A percentile compares a stretch with the other conserved stretches of the same genome.
phyloP scores from a whole-genome alignment of 2,329 filamentous ascomycete genomes.

The Sporothrix mexicana region DNA sequence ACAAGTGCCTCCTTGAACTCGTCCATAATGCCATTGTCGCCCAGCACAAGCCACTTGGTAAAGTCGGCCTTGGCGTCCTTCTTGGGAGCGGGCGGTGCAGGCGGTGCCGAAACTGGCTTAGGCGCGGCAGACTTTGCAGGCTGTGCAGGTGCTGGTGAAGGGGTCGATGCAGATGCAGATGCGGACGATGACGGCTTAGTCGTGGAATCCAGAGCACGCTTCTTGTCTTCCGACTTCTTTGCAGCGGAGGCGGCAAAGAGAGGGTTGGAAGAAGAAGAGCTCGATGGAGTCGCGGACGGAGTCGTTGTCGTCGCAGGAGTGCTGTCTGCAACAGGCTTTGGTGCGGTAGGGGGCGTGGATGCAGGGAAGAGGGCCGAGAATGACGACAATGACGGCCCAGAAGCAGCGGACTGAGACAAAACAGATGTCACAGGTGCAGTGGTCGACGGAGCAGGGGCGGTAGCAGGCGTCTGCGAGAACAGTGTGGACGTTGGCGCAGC shows the following conservation, averaged over 20 bases:
- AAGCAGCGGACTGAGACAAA: neutral
- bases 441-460: neutral
- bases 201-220: neutral
- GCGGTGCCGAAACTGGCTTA: neutral
- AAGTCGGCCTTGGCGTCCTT: slow-evolving; percentile 56
- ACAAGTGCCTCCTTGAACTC: slow-evolving; percentile 56
- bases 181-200: neutral
- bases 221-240: neutral
- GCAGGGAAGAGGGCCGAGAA: slow-evolving; percentile 29
- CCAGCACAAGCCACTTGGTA: slow-evolving; percentile 60
- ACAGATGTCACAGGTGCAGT: slow-evolving; percentile 3
- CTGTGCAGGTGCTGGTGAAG: neutral
- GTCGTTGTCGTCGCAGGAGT: slow-evolving; percentile 9
- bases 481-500: slow-evolving; percentile 9
- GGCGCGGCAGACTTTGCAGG: neutral
- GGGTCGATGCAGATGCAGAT: neutral
- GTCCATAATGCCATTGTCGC: slow-evolving; percentile 59
- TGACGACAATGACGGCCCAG: slow-evolving; percentile 2
- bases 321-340: neutral
- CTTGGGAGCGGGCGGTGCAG: slow-evolving; percentile 32
- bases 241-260: neutral
- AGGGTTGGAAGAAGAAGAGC: slow-evolving; percentile 1
- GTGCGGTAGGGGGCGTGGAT: neutral
- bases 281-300: neutral
- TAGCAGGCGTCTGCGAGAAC: neutral